Base-by-base conservation (phyloP, 2,329 filamentous ascomycete genomes). In the Paraphoma chrysanthemicola region DNA sequence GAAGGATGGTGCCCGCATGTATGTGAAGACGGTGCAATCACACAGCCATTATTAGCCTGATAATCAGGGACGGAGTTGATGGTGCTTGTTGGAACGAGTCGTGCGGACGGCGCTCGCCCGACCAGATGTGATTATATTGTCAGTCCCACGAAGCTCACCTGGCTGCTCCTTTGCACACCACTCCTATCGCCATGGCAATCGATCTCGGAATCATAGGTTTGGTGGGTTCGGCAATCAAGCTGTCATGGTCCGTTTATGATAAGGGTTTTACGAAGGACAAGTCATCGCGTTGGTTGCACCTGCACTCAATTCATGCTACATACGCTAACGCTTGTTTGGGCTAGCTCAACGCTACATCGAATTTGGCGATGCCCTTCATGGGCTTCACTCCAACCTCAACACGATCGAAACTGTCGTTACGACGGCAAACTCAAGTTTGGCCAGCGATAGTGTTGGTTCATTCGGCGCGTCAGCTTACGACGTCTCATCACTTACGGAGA, bases 341-440 rank as follows among this genome's bases (percentile, higher is more conserved):
- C 18, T 52, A 62, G 56, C 57, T 17, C 57, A 56, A 51, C 54
- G 59, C n/a, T 64, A 59, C 54, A 53, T 57, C 33, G 62, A 64
- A 30, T 63, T 64, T 17, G 56, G 57, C 10, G 50, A 55, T 36
- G 57, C 56, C 2, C 52, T 64, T 28, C 50, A 44, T 31, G 38
- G 52, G n/a, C 46, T 54, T 29, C 46, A 54, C 46, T 54, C 52
- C 11, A 64, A 58, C 31, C 56, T 64, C 46, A 53, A 54, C 6
- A 54, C 49, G 16, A 58, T 64, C 49, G 29, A 44, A 23, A 14
- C 16, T 8, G 53, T 64, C 46, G 45, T 59, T n/a, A 42, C 53
- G 14, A 54, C 59, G 17, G 62, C 62, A 7, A 49, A 42, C 16
- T 43, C 12, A 9, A 47, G 51, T 14, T 45, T 56, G n/a, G 43